Conservation (phyloP, 2,329 filamentous ascomycete genomes). For the Neofusicoccum umdonicola region DNA sequence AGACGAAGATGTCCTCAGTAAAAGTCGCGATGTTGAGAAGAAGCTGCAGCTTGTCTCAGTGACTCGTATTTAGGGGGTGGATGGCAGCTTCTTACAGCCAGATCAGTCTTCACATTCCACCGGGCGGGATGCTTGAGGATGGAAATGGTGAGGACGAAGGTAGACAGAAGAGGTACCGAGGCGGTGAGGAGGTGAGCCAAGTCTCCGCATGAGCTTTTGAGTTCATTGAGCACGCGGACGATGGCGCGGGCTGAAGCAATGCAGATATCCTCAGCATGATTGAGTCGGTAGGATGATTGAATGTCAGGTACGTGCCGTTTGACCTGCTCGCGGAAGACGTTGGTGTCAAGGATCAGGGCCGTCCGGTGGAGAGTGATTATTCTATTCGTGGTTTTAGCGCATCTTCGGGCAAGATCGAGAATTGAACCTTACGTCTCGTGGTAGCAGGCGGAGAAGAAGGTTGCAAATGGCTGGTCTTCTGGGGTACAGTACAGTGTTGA, state of each 20-base stretch:
- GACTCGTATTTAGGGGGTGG: too few species aligned
- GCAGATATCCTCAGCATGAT: neutral
- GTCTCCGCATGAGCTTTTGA: slow-evolving; percentile 4
- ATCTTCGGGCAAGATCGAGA: neutral
- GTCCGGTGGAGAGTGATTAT: neutral
- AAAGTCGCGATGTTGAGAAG: neutral
- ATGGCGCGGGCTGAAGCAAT: neutral
- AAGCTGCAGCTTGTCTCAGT: neutral
- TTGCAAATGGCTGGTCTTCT: neutral
- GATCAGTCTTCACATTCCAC: neutral
- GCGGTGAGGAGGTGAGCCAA: neutral
- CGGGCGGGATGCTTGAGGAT: neutral
- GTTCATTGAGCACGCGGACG: neutral
- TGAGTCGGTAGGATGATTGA: neutral
- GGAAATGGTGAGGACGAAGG: neutral
- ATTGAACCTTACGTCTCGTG: neutral
- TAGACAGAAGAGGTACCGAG: neutral
- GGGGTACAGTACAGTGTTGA: neutral
- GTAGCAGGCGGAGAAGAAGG: neutral
- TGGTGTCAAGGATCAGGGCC: neutral
- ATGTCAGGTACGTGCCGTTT: neutral
- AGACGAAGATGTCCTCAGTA: neutral
- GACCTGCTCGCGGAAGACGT: neutral
- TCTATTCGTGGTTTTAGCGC: neutral
- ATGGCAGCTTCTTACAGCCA: neutral